A percentile compares a stretch with the other conserved stretches of the same genome.
Conservation (phyloP, 345 rosid species). For the Litchi chinensis region DNA sequence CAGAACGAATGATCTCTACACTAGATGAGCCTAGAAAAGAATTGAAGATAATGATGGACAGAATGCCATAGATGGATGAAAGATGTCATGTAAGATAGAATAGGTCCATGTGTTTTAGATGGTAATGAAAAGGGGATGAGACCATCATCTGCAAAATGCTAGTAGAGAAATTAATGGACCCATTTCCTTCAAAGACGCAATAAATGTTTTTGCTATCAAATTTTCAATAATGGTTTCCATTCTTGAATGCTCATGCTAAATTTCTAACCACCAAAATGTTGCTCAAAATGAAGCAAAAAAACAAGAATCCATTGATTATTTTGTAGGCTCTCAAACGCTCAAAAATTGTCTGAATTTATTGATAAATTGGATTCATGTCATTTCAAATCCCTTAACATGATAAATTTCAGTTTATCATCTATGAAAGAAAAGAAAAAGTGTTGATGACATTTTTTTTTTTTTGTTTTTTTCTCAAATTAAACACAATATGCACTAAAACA, state of each 20-base stretch:
- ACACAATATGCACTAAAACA: too few relatives aligned
- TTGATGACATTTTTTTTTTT: too few relatives aligned
- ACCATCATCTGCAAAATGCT: neutral
- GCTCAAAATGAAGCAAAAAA: neutral
- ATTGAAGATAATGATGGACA: neutral
- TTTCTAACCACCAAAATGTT: neutral
- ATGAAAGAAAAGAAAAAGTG: too few relatives aligned
- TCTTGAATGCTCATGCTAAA: neutral
- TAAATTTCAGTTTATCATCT: too few relatives aligned
- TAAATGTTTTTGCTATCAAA: neutral
- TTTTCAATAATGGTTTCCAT: neutral
- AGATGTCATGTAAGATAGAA: neutral
- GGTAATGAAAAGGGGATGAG: neutral
- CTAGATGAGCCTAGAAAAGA: neutral
- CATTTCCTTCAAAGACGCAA: neutral
- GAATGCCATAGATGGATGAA: neutral
- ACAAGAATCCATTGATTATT: neutral
- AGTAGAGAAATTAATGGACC: neutral
- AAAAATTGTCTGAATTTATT: too few relatives aligned
- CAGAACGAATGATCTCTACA: too few relatives aligned
- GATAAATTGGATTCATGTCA: neutral
- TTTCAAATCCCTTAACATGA: neutral
- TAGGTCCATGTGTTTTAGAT: neutral
- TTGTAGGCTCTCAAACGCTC: too few relatives aligned
- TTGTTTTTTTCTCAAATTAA: too few relatives aligned